phyloP scores from a whole-genome alignment of 139 green algal species.

The Coelastrella sp. region DNA sequence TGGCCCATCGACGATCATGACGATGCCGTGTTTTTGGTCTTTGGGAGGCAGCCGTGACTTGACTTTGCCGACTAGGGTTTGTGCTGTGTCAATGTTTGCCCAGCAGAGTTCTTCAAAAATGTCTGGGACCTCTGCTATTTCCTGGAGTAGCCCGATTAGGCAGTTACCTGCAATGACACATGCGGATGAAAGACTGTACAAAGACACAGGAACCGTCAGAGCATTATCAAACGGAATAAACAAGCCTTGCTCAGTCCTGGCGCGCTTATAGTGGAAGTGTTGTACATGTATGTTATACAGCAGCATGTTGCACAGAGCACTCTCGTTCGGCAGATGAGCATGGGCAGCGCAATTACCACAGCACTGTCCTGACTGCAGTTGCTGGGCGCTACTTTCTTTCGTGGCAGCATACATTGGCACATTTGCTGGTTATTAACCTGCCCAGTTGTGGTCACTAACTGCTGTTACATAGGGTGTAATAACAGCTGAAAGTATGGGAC shows the following conservation, averaged over 20 bases:
- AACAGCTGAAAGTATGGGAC: no score
- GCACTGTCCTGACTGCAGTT: no score
- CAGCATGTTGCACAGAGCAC: no score
- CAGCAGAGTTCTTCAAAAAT: neutral
- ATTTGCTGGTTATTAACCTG: no score
- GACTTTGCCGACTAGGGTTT: neutral
- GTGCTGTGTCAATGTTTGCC: neutral
- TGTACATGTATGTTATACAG: no score
- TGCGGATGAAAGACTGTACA: neutral
- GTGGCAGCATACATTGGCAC: no score
- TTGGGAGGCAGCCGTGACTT: neutral
- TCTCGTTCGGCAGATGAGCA: no score
- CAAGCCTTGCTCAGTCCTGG: neutral
- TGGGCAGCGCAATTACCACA: no score
- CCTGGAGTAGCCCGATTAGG: neutral
- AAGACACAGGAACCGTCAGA: neutral
- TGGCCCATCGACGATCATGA: neutral
- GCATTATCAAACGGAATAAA: neutral
- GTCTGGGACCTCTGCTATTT: constrained; percentile 3
- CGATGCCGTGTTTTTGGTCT: neutral
- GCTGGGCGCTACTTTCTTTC: no score
- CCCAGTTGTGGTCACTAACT: no score
- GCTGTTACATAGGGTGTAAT: no score
- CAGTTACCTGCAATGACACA: neutral
- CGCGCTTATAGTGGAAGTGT: no score